phyloP scores from a whole-genome alignment of 345 rosid species.

The Eucalyptus globulus region DNA sequence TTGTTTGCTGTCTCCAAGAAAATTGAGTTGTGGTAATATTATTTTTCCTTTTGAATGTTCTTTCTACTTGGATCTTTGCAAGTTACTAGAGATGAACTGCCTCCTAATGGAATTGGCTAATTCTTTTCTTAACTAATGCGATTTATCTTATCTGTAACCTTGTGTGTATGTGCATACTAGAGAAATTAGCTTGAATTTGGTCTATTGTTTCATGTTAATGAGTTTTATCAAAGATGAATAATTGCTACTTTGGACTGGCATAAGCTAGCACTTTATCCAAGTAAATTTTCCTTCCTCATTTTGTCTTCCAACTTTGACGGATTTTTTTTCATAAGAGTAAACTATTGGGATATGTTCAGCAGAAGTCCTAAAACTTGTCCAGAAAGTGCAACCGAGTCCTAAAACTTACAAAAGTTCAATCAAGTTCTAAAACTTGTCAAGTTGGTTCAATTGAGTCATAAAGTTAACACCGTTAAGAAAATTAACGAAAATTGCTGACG shows the following conservation, averaged over 20 bases:
- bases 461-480: too few species aligned
- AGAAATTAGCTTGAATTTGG: not conserved
- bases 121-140: too few species aligned
- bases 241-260: not conserved
- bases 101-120: too few species aligned
- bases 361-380: too few species aligned
- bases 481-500: too few species aligned
- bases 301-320: not conserved
- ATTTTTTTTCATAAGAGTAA: not conserved
- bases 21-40: not conserved
- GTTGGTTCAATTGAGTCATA: too few species aligned
- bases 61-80: too few species aligned
- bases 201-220: not conserved
- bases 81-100: too few species aligned
- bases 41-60: not conserved
- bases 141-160: not conserved
- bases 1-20: not conserved
- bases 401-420: too few species aligned
- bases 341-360: too few species aligned
- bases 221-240: not conserved
- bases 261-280: not conserved
- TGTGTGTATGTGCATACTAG: not conserved
- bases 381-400: too few species aligned
- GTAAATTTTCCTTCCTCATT: not conserved
- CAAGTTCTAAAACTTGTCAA: too few species aligned